Conservation (phyloP, 1,284 basidiomycete genomes). For the Puccinia triticina region DNA sequence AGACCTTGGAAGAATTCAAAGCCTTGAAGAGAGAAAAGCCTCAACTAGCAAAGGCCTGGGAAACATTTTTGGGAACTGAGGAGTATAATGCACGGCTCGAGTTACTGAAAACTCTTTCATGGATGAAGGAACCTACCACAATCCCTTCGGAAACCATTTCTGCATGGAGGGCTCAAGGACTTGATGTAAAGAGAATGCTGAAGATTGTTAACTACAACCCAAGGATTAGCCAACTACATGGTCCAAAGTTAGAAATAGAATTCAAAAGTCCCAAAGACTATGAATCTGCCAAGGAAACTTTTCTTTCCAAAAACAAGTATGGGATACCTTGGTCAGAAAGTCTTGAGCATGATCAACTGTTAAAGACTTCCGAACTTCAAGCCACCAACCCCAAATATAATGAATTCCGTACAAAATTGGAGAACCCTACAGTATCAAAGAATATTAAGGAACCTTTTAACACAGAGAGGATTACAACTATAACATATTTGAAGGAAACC, state of each 20-base stretch:
- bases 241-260: background rate
- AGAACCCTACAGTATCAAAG: too few species aligned
- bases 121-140: background rate
- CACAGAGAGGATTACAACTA: too few species aligned
- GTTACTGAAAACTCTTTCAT: background rate
- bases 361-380: background rate
- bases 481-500: too few species aligned
- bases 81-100: background rate
- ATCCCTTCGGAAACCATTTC: background rate
- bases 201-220: background rate
- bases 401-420: too few species aligned
- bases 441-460: too few species aligned
- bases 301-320: background rate
- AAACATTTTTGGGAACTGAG: background rate
- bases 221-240: background rate
- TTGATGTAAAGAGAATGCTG: constrained; percentile 1
- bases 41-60: background rate
- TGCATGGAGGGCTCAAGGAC: constrained; percentile 10
- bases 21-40: background rate
- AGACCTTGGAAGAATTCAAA: background rate
- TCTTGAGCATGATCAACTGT: background rate
- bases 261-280: background rate
- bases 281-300: background rate
- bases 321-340: background rate
- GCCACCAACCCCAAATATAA: background rate